Conservation (phyloP, 306 rosid genomes). For the Calophaca sinica region DNA sequence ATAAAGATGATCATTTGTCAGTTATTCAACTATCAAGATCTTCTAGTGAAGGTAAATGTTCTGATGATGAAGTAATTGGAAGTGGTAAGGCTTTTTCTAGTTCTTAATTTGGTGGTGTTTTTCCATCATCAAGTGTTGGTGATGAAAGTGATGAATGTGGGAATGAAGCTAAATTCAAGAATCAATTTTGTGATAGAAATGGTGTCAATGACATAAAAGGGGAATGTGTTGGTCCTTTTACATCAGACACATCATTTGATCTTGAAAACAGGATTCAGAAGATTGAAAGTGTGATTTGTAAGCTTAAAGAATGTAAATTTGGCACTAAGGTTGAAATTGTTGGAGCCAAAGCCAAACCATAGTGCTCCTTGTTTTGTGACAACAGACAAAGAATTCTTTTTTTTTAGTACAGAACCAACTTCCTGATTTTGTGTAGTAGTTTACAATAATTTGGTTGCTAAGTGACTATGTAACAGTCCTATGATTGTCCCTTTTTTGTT, state of each 20-base stretch:
- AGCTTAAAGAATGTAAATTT: conserved; percentile 40
- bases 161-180: not conserved
- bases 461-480: not conserved
- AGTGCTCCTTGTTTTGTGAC: not conserved
- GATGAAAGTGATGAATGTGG: not conserved
- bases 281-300: conserved; percentile 37
- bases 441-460: not conserved
- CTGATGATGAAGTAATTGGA: conserved; percentile 2
- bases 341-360: not conserved
- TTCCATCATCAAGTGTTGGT: not conserved
- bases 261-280: conserved; percentile 37
- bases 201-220: not conserved
- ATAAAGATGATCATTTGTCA: not conserved
- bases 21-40: not conserved
- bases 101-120: conserved; percentile 13
- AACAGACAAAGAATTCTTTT: conserved; percentile 2
- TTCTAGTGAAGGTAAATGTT: not conserved
- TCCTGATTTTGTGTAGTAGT: not conserved
- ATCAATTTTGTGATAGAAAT: not conserved
- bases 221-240: not conserved
- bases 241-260: not conserved
- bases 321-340: not conserved
- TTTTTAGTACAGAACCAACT: not conserved
- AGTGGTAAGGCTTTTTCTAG: not conserved
- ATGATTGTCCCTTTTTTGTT: too few species aligned